Base-by-base conservation (phyloP, 2,329 filamentous ascomycete species). In the Fulvia fulva region DNA sequence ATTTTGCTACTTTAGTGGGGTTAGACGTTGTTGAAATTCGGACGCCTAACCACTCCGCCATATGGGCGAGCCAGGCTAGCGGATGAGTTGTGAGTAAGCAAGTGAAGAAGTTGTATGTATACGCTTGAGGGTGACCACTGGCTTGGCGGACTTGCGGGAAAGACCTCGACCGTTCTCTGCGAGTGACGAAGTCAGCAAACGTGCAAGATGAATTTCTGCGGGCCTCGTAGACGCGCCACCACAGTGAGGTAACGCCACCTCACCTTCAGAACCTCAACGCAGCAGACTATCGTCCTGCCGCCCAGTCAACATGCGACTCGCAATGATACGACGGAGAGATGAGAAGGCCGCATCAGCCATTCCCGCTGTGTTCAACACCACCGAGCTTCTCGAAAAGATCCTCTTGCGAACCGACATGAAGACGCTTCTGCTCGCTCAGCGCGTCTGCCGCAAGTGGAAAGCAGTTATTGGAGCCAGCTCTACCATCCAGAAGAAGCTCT, bases 371-470 rank as follows among this genome's bases (percentile, higher is more conserved):
- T 32, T 51, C 49, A 22, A 51, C 26, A 34, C n/a, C 12, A 22
- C 26, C 16, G 26, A 34, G 28, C n/a, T 51, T 28, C 49, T 34
- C 22, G 49, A 34, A 21, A 32, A 19, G n/a, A 44, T 53, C 11
- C 34, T 53, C 9, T 2, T 53, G 14, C 23, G 5, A 34, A 6
- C 26, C 21, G 51, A 53, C 32, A 53, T 53, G 51, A 53, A 53
- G 34, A 53, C 51, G 51, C n/a, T 53, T 6, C 51, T 53, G 4
- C 34, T 53, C 19, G 51, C 51, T 21, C 51, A 44, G 30, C 51
- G 51, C 5, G 51, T 53, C 34, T 19, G 25, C 23, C 25, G 4
- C 7, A 43, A 23, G 16, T 53, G 51, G 8, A 25, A 53, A n/a
- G 51, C 34, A 22, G 41, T 37, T 6, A 53, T 53, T 21, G 12